Percentiles rank a stretch among this genome's conserved stretches.
Conservation (phyloP, 1,284 basidiomycete genomes). For the Uromyces viciae-fabae region DNA sequence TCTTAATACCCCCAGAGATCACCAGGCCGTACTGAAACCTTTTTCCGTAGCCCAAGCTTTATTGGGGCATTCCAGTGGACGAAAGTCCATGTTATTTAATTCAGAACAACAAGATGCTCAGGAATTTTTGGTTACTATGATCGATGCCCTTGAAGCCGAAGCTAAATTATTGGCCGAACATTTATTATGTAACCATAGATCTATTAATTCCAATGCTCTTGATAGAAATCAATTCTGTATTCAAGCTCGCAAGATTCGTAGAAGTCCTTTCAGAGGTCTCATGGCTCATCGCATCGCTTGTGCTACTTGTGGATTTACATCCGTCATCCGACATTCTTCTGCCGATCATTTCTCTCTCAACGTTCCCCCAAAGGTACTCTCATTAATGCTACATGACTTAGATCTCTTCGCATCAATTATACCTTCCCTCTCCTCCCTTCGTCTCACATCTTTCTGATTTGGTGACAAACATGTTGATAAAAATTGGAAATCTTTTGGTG, state of each 20-base stretch:
- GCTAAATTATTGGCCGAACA: slow-evolving; percentile 52
- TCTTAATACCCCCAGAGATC: slow-evolving; percentile 53
- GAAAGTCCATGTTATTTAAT: slow-evolving; percentile 62
- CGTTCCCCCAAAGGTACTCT: slow-evolving; percentile 60
- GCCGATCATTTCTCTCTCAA: slow-evolving; percentile 77
- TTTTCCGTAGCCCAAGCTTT: slow-evolving; percentile 45
- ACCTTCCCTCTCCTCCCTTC: background rate
- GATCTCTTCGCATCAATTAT: background rate
- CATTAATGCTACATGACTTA: background rate
- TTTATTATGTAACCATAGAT: slow-evolving; percentile 53
- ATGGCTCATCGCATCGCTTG: slow-evolving; percentile 78
- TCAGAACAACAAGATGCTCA: slow-evolving; percentile 93
- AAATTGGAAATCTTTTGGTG: background rate
- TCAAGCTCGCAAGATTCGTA: slow-evolving; percentile 33
- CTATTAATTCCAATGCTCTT: slow-evolving; percentile 43
- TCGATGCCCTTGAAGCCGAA: slow-evolving; percentile 80
- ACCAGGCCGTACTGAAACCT: slow-evolving; percentile 62
- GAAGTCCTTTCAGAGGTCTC: slow-evolving; percentile 66
- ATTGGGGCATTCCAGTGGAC: background rate
- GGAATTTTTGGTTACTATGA: slow-evolving; percentile 82
- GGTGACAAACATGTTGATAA: too few species aligned
- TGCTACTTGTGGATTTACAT: slow-evolving; percentile 75
- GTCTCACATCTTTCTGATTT: background rate
- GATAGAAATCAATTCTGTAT: slow-evolving; percentile 26
- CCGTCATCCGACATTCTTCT: slow-evolving; percentile 79